A percentile compares a stretch with the other conserved stretches of the same genome.
Conservation (phyloP, 768 basidiomycete species). For the Podaxis sp. region DNA sequence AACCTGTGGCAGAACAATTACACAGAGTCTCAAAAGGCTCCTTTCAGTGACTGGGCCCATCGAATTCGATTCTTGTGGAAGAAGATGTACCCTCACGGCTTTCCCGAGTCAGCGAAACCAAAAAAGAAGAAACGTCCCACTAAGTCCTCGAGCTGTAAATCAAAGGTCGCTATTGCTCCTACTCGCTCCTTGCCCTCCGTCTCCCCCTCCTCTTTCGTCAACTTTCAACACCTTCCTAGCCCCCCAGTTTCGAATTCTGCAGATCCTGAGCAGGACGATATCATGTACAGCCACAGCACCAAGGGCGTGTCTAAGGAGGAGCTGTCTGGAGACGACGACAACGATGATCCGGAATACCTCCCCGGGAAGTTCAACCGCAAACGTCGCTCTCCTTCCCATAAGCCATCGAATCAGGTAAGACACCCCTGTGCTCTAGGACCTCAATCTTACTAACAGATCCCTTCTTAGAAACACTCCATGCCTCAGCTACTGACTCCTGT, state of each 20-base stretch:
- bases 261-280: neutral
- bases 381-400: neutral
- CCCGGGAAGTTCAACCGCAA: neutral
- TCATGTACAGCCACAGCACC: neutral
- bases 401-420: neutral
- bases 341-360: neutral
- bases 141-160: neutral
- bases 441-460: neutral
- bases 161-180: neutral
- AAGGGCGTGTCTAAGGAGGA: neutral
- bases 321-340: neutral
- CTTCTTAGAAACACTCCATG: neutral
- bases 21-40: slow-evolving; percentile 16
- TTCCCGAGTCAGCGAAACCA: neutral
- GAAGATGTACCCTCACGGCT: neutral
- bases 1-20: slow-evolving; percentile 24
- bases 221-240: neutral
- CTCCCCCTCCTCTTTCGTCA: neutral
- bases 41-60: neutral
- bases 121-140: neutral
- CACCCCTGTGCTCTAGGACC: no score
- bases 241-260: neutral
- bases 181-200: neutral
- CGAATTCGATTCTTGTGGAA: neutral
- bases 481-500: neutral